A percentile compares a stretch with the other conserved stretches of the same genome.
Conservation (phyloP, 2,329 filamentous ascomycete genomes). For the Trichoderma citrinoviride region DNA sequence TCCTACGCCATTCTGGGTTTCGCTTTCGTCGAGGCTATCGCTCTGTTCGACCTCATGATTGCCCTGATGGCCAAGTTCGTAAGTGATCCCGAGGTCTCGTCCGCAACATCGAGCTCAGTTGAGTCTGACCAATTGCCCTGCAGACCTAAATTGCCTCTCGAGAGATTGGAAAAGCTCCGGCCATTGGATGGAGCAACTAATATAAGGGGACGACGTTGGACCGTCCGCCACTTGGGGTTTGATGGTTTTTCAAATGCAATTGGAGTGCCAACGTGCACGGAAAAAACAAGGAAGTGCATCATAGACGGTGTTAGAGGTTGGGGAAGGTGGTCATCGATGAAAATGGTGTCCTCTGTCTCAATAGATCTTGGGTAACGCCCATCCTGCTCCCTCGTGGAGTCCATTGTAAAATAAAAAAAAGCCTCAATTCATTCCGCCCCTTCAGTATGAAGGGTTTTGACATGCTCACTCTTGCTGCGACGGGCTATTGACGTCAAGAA, state of each 20-base stretch:
- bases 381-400: slow-evolving; percentile 35
- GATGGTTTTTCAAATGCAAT: slow-evolving; percentile 30
- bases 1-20: slow-evolving; percentile 94
- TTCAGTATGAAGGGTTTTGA: slow-evolving; percentile 35
- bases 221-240: slow-evolving; percentile 30
- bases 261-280: slow-evolving; percentile 32
- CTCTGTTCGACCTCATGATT: slow-evolving; percentile 88
- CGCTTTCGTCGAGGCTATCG: slow-evolving; percentile 90
- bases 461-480: slow-evolving; percentile 27
- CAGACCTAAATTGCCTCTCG: slow-evolving; percentile 40
- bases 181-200: slow-evolving; percentile 38
- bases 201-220: slow-evolving; percentile 32
- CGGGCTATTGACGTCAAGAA: too few relatives aligned
- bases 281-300: slow-evolving; percentile 39
- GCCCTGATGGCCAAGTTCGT: slow-evolving; percentile 91
- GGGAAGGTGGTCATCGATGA: slow-evolving; percentile 32
- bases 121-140: not conserved
- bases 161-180: slow-evolving; percentile 37
- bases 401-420: slow-evolving; percentile 46
- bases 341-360: slow-evolving; percentile 35
- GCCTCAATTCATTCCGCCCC: slow-evolving; percentile 40
- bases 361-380: slow-evolving; percentile 37
- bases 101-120: not conserved
- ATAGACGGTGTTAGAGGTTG: slow-evolving; percentile 43
- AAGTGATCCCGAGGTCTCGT: slow-evolving; percentile 41